Base-by-base conservation (phyloP, 352 stramenopile genomes). In the Phytopythium chamaehyphon region DNA sequence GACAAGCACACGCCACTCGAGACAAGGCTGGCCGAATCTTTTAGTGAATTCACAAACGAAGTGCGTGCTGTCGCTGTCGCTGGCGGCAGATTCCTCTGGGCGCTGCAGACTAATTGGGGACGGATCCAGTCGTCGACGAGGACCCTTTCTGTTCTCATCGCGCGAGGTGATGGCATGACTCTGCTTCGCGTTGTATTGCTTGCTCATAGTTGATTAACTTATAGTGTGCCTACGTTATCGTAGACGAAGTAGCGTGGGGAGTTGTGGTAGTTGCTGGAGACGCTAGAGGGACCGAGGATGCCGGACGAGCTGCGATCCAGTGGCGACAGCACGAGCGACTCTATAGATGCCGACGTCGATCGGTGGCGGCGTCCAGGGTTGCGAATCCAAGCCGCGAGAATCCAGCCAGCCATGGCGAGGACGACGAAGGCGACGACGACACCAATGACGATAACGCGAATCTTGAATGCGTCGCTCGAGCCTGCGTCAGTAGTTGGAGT, bases 131-230 rank as follows among this genome's bases (percentile, higher is more conserved):
- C 5, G 28, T 9, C 28, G 5, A 33, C 28, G 9, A 33, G 28
- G 28, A 33, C 28, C 28, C 28, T 33, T 33, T 33, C 28, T 33
- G 28, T 5, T 33, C 28, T 33, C 28, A 33, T 33, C 5, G 28
- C 28, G 28, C 28, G 5, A 33, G 9, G 28, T 33, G 28, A 33
- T 33, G 28, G 28, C 28, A 33, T 33, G 28, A 33, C 28, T 33
- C 9, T 5, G 28, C 28, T 33, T 33, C 9, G 28, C 28, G 5
- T 33, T 9, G 9, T 5, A 9, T 33, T 33, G 28, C 28, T 33
- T 33, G 28, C 28, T 33, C 28, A 33, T 33, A 9, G 40, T 46
- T 46, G 16, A 51, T 43, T 40, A 60, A n/a, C 10, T 55, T 60
- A 47, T 49, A 60, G 54, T 60, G 42, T 36, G 10, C 9, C 42